Evolutionary conservation across 441 rosid species (phyloP).

Genomic region (Eruca vesicaria): DNA sequence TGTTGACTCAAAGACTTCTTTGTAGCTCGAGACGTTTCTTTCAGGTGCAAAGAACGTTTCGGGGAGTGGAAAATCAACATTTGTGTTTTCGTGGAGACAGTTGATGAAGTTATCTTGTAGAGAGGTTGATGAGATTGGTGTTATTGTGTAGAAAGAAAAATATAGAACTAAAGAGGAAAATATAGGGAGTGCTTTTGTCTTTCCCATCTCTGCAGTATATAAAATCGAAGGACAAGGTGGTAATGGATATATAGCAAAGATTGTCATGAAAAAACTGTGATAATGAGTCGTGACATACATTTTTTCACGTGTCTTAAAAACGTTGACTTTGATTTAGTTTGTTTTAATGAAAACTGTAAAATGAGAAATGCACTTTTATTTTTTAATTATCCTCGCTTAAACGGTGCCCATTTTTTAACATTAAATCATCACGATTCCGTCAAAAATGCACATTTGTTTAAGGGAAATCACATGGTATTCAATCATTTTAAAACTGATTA

Average conservation of each 20-base stretch:
- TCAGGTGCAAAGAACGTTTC: slow-evolving; percentile 39
- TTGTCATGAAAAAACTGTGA: neutral
- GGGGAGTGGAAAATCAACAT: slow-evolving; percentile 33
- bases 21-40: slow-evolving; percentile 41
- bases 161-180: neutral
- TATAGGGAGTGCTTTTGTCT: neutral
- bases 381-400: too few relatives aligned
- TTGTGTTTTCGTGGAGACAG: slow-evolving; percentile 45
- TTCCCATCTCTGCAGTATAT: slow-evolving; percentile 1
- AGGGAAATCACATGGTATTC: too few relatives aligned
- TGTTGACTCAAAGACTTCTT: slow-evolving; percentile 44
- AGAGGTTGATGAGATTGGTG: slow-evolving; percentile 18
- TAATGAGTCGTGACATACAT: neutral
- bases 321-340: neutral
- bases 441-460: too few relatives aligned
- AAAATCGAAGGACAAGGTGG: neutral
- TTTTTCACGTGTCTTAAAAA: neutral
- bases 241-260: neutral
- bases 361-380: neutral
- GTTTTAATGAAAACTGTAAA: neutral
- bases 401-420: too few relatives aligned
- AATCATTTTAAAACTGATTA: neutral
- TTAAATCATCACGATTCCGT: too few relatives aligned
- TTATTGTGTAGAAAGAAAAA: neutral
- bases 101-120: slow-evolving; percentile 41